Conservation (phyloP, 176 grass and related monocot species). For the Urochloa ruziziensis region DNA sequence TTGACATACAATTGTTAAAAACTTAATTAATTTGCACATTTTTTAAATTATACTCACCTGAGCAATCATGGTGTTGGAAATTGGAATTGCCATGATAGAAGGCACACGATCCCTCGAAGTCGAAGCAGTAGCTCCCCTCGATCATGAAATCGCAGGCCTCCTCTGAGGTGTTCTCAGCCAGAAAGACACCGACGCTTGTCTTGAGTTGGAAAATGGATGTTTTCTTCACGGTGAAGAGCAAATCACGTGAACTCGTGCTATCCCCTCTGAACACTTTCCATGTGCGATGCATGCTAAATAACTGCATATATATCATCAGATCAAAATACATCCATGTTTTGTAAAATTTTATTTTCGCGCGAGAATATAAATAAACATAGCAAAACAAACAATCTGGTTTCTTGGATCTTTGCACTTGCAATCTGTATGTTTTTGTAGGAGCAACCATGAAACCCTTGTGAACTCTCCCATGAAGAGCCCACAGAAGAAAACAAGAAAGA, state of each 20-base stretch:
- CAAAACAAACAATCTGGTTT: no score
- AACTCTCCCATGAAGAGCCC: no score
- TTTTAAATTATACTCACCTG: not conserved
- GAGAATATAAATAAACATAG: no score
- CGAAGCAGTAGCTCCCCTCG: not conserved
- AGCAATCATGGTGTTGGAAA: not conserved
- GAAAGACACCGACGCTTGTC: slow-evolving; percentile 44
- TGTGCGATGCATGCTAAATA: slow-evolving; percentile 25
- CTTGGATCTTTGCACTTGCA: no score
- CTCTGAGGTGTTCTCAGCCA: slow-evolving; percentile 35
- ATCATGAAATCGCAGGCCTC: not conserved
- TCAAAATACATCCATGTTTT: no score
- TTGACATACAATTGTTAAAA: not conserved
- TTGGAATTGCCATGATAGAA: not conserved
- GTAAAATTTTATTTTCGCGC: no score
- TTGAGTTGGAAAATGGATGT: slow-evolving; percentile 40
- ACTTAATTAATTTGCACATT: not conserved
- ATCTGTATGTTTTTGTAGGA: no score
- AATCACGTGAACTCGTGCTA: slow-evolving; percentile 25
- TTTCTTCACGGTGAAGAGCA: slow-evolving; percentile 53
- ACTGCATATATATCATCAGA: slow-evolving; percentile 8
- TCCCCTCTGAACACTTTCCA: slow-evolving; percentile 58
- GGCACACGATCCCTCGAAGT: not conserved
- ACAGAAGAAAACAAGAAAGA: no score
- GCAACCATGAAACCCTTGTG: no score